A percentile compares a stretch with the other conserved stretches of the same genome.
Evolutionary conservation across 108 stramenopile genomes (phyloP).

Genomic region (Nannochloropsis salina): DNA sequence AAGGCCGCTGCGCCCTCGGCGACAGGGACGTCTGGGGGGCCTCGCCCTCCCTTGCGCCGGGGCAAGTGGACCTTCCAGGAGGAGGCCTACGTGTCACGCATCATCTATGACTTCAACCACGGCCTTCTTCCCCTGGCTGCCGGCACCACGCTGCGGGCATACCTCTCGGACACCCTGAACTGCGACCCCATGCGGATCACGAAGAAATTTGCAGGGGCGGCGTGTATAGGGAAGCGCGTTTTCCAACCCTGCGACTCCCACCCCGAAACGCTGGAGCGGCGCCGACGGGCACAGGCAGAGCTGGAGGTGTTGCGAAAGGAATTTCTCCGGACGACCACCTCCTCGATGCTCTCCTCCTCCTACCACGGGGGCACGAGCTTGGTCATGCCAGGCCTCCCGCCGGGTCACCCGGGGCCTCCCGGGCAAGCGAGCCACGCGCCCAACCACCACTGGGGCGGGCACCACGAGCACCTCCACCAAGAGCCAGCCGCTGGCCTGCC

Average conservation of each 20-base stretch:
- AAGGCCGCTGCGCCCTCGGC: neutral
- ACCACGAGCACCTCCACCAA: neutral
- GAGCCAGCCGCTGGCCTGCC: neutral
- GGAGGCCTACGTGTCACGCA: neutral
- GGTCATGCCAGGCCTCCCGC: neutral
- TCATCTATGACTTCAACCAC: constrained; percentile 20
- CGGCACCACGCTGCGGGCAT: constrained; percentile 65
- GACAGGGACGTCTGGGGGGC: neutral
- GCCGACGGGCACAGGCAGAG: constrained; percentile 9
- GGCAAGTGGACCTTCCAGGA: constrained; percentile 17
- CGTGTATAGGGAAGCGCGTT: constrained; percentile 21
- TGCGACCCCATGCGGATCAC: constrained; percentile 92
- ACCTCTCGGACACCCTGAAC: constrained; percentile 74
- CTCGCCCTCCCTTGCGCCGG: neutral
- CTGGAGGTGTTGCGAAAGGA: neutral
- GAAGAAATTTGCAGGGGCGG: constrained; percentile 74
- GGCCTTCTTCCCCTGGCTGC: neutral
- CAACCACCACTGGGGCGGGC: neutral
- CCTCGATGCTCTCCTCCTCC: neutral
- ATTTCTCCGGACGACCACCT: neutral
- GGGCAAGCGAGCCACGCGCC: neutral
- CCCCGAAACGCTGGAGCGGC: neutral
- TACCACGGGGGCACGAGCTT: neutral
- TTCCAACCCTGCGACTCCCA: constrained; percentile 16
- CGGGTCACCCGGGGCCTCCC: neutral